These are phyloP conservation scores for Exophiala sp. DNA, from an alignment of 2,329 filamentous ascomycete species.

Conservation along the genomic window DNA sequence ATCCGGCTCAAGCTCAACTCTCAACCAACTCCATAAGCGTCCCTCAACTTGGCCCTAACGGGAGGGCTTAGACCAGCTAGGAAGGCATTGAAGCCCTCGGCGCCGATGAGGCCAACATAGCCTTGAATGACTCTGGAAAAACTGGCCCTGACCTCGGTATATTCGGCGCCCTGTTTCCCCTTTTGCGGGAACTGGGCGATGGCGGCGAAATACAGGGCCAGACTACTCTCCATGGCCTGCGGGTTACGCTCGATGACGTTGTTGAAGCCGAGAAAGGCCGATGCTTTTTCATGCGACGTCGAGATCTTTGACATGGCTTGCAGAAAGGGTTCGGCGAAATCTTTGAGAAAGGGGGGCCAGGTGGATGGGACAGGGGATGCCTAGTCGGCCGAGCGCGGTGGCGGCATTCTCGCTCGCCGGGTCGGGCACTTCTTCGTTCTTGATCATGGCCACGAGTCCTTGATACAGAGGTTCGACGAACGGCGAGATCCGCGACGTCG, in stretches of 20 bases:
- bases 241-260: conserved; percentile 80
- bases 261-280: conserved; percentile 86
- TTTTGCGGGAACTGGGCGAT: conserved; percentile 67
- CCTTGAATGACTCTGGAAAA: conserved; percentile 65
- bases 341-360: conserved; percentile 72
- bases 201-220: conserved; percentile 73
- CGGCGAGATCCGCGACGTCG: conserved; percentile 52
- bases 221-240: conserved; percentile 79
- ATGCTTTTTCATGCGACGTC: conserved; percentile 87
- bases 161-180: conserved; percentile 56
- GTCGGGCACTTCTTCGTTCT: conserved; percentile 75
- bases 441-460: conserved; percentile 73
- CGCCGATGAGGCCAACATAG: conserved; percentile 42
- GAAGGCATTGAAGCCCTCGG: conserved; percentile 20
- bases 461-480: conserved; percentile 72
- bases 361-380: conserved; percentile 67
- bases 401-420: conserved; percentile 91
- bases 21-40: conserved; percentile 18
- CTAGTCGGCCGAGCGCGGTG: conserved; percentile 82
- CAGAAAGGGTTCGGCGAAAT: conserved; percentile 77
- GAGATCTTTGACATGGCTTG: conserved; percentile 75
- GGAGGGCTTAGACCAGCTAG: conserved; percentile 13
- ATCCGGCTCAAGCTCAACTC: neutral
- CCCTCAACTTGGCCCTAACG: conserved; percentile 21
- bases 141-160: conserved; percentile 50